Evolutionary conservation across 257 asterid species (phyloP).

Genomic region (Petrea volubilis): DNA sequence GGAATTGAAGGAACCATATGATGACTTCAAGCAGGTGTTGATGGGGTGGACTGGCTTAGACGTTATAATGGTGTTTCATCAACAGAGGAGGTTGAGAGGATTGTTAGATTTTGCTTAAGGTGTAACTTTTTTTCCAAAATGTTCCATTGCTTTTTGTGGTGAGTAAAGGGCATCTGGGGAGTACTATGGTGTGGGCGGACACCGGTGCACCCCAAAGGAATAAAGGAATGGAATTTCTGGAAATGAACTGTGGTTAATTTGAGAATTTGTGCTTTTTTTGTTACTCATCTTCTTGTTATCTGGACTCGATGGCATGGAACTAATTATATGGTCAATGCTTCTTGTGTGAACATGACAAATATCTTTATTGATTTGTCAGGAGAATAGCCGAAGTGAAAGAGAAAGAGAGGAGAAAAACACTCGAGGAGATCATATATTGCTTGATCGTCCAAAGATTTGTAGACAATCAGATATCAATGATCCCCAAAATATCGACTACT

Average conservation of each 20-base stretch:
- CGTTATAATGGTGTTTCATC: background rate
- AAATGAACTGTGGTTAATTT: background rate
- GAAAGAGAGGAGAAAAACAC: constrained; percentile 67
- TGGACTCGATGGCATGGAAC: background rate
- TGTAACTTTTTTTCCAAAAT: background rate
- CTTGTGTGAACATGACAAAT: constrained; percentile 10
- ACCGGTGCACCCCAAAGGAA: too few relatives aligned
- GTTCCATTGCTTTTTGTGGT: background rate
- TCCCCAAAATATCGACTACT: constrained; percentile 67
- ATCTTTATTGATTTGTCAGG: too few relatives aligned
- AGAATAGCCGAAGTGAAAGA: constrained; percentile 91
- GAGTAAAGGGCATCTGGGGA: background rate
- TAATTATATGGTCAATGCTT: background rate
- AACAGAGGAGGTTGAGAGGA: background rate
- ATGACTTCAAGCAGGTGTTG: background rate
- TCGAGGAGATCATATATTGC: constrained; percentile 85
- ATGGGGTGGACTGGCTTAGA: background rate
- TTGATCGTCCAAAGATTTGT: constrained; percentile 74
- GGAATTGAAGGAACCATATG: background rate
- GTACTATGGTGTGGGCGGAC: background rate
- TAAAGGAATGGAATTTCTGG: background rate
- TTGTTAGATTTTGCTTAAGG: too few relatives aligned
- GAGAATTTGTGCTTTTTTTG: background rate
- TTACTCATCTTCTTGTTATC: background rate
- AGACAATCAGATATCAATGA: constrained; percentile 65